Percentiles rank a stretch among this genome's conserved stretches.
phyloP scores from a whole-genome alignment of 2,329 filamentous ascomycete species.

The Epichloe amarillans region DNA sequence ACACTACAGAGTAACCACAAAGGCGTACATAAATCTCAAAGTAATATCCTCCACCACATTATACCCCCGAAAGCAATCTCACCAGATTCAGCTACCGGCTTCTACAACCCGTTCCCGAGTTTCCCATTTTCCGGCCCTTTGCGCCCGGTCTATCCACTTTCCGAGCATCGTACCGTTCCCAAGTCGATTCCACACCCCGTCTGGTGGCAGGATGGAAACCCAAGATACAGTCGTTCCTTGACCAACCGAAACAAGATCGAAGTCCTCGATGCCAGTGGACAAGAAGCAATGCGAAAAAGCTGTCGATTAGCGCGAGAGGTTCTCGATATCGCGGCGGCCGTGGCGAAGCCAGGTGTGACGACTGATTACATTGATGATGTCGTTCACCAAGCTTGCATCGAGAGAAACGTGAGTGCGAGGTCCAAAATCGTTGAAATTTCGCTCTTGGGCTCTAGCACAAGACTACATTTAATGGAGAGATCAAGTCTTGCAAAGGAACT shows the following conservation, averaged over 20 bases:
- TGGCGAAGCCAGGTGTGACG: conserved; percentile 77
- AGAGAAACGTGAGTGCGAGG: conserved; percentile 60
- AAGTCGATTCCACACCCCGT: conserved; percentile 73
- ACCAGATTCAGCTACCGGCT: conserved; percentile 81
- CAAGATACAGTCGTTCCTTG: conserved; percentile 45
- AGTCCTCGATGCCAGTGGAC: conserved; percentile 64
- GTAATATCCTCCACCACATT: conserved; percentile 59
- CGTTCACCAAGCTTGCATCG: conserved; percentile 87
- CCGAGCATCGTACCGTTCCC: conserved; percentile 57
- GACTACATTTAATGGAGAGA: neutral
- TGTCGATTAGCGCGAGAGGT: conserved; percentile 82
- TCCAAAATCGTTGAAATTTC: neutral
- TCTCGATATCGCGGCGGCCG: conserved; percentile 77
- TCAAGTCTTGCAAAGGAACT: neutral
- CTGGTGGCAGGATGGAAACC: conserved; percentile 75
- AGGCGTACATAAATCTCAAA: conserved; percentile 53
- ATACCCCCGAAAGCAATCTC: conserved; percentile 70
- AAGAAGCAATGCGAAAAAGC: conserved; percentile 85
- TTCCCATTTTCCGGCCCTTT: conserved; percentile 72
- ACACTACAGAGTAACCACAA: conserved; percentile 68
- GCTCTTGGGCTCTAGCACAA: neutral
- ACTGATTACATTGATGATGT: conserved; percentile 92
- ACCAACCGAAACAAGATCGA: conserved; percentile 68
- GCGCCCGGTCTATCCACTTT: conserved; percentile 78
- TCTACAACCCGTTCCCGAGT: conserved; percentile 83